phyloP scores from a whole-genome alignment of 2,329 filamentous ascomycete genomes.

The Cladorrhinum sp. region DNA sequence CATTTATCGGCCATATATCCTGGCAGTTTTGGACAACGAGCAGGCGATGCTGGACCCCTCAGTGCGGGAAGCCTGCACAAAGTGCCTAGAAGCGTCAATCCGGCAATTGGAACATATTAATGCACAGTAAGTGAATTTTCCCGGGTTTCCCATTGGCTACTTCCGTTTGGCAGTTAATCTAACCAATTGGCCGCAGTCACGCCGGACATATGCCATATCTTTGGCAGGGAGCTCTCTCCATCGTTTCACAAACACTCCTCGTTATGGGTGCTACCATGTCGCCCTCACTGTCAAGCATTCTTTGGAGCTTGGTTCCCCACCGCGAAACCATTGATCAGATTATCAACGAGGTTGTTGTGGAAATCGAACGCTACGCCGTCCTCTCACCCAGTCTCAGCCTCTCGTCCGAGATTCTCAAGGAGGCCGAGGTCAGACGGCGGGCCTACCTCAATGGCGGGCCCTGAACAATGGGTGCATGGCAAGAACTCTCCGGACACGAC shows the following conservation, averaged over 20 bases:
- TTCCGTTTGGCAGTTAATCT: conserved; percentile 31
- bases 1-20: conserved; percentile 79
- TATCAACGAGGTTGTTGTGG: conserved; percentile 72
- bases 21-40: conserved; percentile 76
- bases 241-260: conserved; percentile 76
- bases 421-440: conserved; percentile 70
- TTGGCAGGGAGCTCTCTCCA: conserved; percentile 79
- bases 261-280: conserved; percentile 86
- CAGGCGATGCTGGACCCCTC: conserved; percentile 66
- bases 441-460: conserved; percentile 50
- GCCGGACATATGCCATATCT: conserved; percentile 82
- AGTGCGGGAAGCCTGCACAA: conserved; percentile 74
- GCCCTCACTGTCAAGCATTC: conserved; percentile 63
- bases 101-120: conserved; percentile 75
- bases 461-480: conserved; percentile 32
- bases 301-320: conserved; percentile 55
- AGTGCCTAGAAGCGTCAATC: conserved; percentile 76
- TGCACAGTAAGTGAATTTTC: conserved; percentile 59
- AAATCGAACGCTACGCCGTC: conserved; percentile 70
- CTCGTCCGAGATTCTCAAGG: conserved; percentile 76
- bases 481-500: conserved; percentile 6
- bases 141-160: conserved; percentile 20
- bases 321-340: conserved; percentile 67
- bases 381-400: conserved; percentile 73
- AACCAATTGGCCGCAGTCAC: conserved; percentile 53